phyloP scores from a whole-genome alignment of 129 eudicot genomes.

The Helianthus tuberosus region DNA sequence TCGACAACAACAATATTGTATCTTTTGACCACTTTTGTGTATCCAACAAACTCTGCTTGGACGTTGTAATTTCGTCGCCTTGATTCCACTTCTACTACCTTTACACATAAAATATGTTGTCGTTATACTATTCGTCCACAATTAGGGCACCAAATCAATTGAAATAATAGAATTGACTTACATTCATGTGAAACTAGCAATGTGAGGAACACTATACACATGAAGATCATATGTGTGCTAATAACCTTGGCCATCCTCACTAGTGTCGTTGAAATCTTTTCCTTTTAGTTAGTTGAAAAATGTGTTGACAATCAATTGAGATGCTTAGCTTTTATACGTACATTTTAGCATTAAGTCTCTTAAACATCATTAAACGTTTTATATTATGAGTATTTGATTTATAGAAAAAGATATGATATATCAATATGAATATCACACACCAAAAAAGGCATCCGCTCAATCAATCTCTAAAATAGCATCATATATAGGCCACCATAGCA shows the following conservation, averaged over 20 bases:
- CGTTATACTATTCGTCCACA: background rate
- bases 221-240: constrained; percentile 3
- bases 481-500: no score
- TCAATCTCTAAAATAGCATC: no score
- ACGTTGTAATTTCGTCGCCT: background rate
- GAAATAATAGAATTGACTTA: background rate
- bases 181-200: constrained; percentile 22
- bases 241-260: constrained; percentile 5
- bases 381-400: background rate
- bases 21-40: background rate
- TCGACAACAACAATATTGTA: constrained; percentile 6
- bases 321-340: background rate
- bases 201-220: constrained; percentile 10
- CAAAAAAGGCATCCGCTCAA: no score
- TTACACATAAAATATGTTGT: background rate
- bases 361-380: background rate
- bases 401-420: background rate
- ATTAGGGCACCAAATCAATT: background rate
- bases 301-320: background rate
- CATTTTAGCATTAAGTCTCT: background rate
- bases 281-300: background rate
- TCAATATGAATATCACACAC: no score
- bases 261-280: background rate
- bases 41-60: background rate
- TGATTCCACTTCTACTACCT: background rate